These are phyloP conservation scores for Cicer pinnatifidum DNA, from an alignment of 306 rosid genomes.

Conservation along the genomic window DNA sequence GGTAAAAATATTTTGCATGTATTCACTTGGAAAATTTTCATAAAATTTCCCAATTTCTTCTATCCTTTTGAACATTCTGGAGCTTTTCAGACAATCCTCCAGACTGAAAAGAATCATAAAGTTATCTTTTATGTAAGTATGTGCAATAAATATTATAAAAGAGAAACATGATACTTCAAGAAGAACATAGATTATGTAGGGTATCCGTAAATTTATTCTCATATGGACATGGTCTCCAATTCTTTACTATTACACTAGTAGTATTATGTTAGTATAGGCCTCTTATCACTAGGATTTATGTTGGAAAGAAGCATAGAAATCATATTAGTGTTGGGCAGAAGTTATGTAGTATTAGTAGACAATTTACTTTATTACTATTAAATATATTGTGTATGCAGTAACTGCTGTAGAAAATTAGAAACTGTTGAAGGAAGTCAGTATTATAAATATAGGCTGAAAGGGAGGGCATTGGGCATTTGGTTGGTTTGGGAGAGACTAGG, in stretches of 20 bases:
- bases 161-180: background rate
- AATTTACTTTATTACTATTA: too few relatives aligned
- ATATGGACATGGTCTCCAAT: conserved; percentile 29
- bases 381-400: too few relatives aligned
- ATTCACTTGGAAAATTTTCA: conserved; percentile 27
- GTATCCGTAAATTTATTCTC: conserved; percentile 18
- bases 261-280: background rate
- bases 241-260: conserved; percentile 15
- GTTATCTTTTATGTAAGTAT: background rate
- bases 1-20: conserved; percentile 23
- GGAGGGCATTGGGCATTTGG: too few relatives aligned
- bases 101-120: conserved; percentile 31
- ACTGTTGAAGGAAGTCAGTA: too few relatives aligned
- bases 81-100: conserved; percentile 23
- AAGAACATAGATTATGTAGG: conserved; percentile 26
- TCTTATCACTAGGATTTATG: too few relatives aligned
- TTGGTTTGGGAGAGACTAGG: too few relatives aligned
- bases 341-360: too few relatives aligned
- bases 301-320: too few relatives aligned
- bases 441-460: too few relatives aligned
- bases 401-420: too few relatives aligned
- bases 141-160: conserved; percentile 30
- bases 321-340: too few relatives aligned
- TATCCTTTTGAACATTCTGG: background rate
- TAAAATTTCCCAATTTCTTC: conserved; percentile 25